Base-by-base conservation (phyloP, 306 rosid genomes). In the Castanea mollissima region DNA sequence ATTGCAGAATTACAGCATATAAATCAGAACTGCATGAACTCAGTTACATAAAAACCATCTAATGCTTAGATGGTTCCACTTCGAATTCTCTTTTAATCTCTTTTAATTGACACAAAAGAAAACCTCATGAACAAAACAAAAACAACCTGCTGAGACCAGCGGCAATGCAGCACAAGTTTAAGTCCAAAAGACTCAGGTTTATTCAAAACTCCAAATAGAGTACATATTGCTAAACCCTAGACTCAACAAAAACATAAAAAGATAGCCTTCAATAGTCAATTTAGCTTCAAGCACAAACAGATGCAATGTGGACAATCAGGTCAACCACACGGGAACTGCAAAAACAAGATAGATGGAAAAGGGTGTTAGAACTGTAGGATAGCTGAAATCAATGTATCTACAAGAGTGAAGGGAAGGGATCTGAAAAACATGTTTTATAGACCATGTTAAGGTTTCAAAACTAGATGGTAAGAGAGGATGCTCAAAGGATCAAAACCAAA, bases 291-390 rank as follows among this genome's bases (percentile, higher is more conserved):
- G 85, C 86, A 73, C 29, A 2, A 6, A 80, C 80, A 4, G 93
- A 84, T 77, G 91, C 89, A 4, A 96, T 90, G 92, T 93, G 91
- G 25, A 67, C 83, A 49, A 96, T 96, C 92, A 96, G 83, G 84
- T 96, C 99, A 31, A 96, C 23, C 80, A 96, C 99, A 73, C 99
- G 99, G 70, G 98, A 3, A 75, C 99, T 96, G 94, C 91, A 78
- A 51, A 58, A 32, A 57, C 13, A 32, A 58, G 62, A 57, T 3
- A 25, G 55, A 41, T 8, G 23, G 74, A 67, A 38, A 23, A 75
- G 10, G 67, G 5, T 41, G 20, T 65, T 25, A 46, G 69, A 44
- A 67, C 21, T 49, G 31, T 52, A 21, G 21, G 1, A 23, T 1
- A 72, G 5, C 15, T 19, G 46, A 25, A 64, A 59, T 9, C 13